Percentiles rank a stretch among this genome's conserved stretches.
phyloP scores from a whole-genome alignment of 2,329 filamentous ascomycete species.

The Fusarium verticillioides region DNA sequence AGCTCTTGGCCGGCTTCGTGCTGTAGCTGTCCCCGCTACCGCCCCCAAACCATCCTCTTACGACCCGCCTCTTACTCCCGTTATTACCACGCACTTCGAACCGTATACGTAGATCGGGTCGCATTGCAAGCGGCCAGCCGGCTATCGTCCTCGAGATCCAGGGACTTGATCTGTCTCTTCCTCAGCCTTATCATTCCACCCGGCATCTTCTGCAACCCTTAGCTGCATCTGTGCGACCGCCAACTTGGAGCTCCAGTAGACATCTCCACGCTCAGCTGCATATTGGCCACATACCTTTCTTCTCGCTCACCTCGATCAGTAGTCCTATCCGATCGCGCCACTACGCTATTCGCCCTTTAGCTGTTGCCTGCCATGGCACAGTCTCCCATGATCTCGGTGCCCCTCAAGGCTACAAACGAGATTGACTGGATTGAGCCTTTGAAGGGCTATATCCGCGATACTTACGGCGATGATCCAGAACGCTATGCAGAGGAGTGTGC shows the following conservation, averaged over 20 bases:
- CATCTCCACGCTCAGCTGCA: conserved; percentile 30
- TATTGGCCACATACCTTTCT: conserved; percentile 24
- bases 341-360: not conserved
- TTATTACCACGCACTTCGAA: conserved; percentile 29
- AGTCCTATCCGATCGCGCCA: conserved; percentile 5
- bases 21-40: conserved; percentile 25
- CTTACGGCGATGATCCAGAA: conserved; percentile 96
- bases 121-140: conserved; percentile 48
- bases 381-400: conserved; percentile 94
- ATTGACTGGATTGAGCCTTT: conserved; percentile 96
- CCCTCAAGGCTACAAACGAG: conserved; percentile 93
- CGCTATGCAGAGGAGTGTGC: conserved; percentile 95
- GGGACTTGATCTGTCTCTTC: conserved; percentile 22
- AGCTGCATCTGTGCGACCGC: conserved; percentile 32
- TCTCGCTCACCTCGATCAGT: conserved; percentile 27
- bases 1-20: conserved; percentile 20
- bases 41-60: conserved; percentile 41
- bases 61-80: conserved; percentile 36
- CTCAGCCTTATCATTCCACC: conserved; percentile 11
- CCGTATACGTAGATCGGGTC: conserved; percentile 43
- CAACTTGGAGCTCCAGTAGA: conserved; percentile 16
- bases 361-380: conserved; percentile 71
- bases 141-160: conserved; percentile 23
- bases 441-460: conserved; percentile 91
- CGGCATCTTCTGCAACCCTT: conserved; percentile 13